Evolutionary conservation across 805 yeast species (phyloP), one percentile per base, ranked within the genome.

Genomic region (Maudiozyma saulgeensis): DNA sequence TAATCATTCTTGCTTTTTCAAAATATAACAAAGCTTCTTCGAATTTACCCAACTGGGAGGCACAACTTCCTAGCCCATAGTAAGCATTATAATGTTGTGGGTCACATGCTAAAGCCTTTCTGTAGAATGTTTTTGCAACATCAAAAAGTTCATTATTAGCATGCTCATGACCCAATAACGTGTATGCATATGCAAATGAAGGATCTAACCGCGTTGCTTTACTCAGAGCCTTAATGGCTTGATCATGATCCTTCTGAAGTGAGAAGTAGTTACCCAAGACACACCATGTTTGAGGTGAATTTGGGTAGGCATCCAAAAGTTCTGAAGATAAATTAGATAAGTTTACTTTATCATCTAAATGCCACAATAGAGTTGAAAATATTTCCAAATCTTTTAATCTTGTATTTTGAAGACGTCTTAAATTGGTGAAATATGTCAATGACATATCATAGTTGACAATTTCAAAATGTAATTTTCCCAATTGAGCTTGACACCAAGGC

Each of bases 31-130:
- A 90, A 0, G 98, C 96, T 58, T 81, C 80, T 42, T 78, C 80
- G 60, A 81, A 81, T 57, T 87, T 89, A 5, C 97, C 98, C 47
- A 89, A 69, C 59, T 88, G 87, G 64, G 88, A 76, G 63, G 82
- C 84, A 28, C 89, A 95, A 91, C 89, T 88, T 7, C 98, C 99
- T 49, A 93, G 78, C 26, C 99, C 99, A 61, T 93, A 93, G 60
- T 90, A 80, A 0, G 98, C 97, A 66, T 91, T 93, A 67, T 90
- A 93, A 63, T 88, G 96, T 50, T 89, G 74, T 44, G 82, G 75
- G 59, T 91, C 96, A 41, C 82, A 74, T 23, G 83, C 70, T 43
- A 93, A 72, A 3, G 96, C 95, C 53, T 75, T 73, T 37, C 96
- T 68, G 74, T 89, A 93, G 52, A 87, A 80, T 49, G 84, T 87